Evolutionary conservation across 306 rosid species (phyloP).

Genomic region (Cyamopsis tetragonoloba): DNA sequence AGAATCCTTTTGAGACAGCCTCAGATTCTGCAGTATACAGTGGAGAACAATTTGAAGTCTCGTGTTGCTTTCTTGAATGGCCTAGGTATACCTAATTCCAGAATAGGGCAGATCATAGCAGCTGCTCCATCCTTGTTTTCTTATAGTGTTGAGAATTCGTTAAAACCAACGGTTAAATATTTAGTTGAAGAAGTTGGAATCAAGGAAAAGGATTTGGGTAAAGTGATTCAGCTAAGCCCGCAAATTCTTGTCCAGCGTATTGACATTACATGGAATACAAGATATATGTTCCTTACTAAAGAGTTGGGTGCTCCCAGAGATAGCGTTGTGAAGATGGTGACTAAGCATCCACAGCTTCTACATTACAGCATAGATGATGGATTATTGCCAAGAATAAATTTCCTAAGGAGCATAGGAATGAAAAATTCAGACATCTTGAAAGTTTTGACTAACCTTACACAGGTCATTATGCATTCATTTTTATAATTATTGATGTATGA

Average conservation of each 20-base stretch:
- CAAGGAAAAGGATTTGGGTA: slow-evolving; percentile 80
- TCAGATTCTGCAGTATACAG: slow-evolving; percentile 73
- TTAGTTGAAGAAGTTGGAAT: slow-evolving; percentile 94
- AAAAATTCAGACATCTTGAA: slow-evolving; percentile 76
- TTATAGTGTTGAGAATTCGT: slow-evolving; percentile 84
- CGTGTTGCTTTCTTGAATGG: slow-evolving; percentile 75
- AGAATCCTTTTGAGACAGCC: slow-evolving; percentile 93
- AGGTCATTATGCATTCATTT: slow-evolving; percentile 46
- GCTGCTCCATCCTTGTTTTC: slow-evolving; percentile 83
- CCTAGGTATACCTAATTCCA: slow-evolving; percentile 77
- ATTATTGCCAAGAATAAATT: slow-evolving; percentile 87
- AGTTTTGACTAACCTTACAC: slow-evolving; percentile 86
- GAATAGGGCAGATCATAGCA: slow-evolving; percentile 79
- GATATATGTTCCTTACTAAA: slow-evolving; percentile 71
- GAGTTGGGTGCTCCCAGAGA: slow-evolving; percentile 94
- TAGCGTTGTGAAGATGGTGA: slow-evolving; percentile 91
- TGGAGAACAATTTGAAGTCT: slow-evolving; percentile 84
- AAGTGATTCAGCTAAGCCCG: slow-evolving; percentile 95
- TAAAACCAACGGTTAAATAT: slow-evolving; percentile 86
- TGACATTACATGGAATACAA: slow-evolving; percentile 76
- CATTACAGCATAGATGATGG: slow-evolving; percentile 95
- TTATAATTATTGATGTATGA: background rate
- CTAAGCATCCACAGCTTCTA: slow-evolving; percentile 91
- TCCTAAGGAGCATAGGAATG: slow-evolving; percentile 96
- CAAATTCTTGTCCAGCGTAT: slow-evolving; percentile 90